Conservation (phyloP, 208 protist genomes). For the Endotrypanum monterogeii region DNA sequence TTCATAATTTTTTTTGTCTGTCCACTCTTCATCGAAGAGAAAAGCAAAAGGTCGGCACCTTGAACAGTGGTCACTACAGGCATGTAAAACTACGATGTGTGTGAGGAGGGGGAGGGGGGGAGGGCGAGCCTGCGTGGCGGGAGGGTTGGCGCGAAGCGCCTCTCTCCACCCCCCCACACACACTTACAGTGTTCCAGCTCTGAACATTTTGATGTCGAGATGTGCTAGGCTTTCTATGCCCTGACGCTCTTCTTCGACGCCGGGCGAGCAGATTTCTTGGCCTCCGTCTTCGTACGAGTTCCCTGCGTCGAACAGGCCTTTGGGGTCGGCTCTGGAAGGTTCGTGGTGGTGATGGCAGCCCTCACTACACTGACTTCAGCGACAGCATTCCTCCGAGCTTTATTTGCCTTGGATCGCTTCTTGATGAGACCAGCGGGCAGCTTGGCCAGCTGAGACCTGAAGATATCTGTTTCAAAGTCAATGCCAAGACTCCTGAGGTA, state of each 20-base stretch:
- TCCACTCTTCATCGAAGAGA: too few relatives aligned
- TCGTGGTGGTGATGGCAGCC: neutral
- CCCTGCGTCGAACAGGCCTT: neutral
- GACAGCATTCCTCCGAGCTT: neutral
- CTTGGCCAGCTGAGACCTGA: constrained; percentile 57
- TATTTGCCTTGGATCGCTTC: constrained; percentile 2
- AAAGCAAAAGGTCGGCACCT: too few relatives aligned
- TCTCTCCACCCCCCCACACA: too few relatives aligned
- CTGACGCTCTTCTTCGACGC: neutral
- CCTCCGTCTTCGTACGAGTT: neutral
- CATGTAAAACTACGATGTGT: too few relatives aligned
- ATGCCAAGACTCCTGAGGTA: constrained; percentile 75
- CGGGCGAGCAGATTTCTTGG: neutral
- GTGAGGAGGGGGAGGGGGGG: too few relatives aligned
- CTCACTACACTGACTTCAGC: constrained; percentile 3
- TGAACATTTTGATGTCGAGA: too few relatives aligned
- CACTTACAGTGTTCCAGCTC: too few relatives aligned
- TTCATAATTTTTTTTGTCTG: too few relatives aligned
- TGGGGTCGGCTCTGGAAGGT: neutral
- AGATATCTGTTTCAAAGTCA: constrained; percentile 59
- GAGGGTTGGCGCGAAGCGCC: too few relatives aligned
- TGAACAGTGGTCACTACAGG: too few relatives aligned
- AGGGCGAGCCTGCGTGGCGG: too few relatives aligned
- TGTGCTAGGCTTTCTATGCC: neutral
- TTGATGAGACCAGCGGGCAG: constrained; percentile 36